phyloP scores from a whole-genome alignment of 306 rosid species.

The Ammopiptanthus mongolicus region DNA sequence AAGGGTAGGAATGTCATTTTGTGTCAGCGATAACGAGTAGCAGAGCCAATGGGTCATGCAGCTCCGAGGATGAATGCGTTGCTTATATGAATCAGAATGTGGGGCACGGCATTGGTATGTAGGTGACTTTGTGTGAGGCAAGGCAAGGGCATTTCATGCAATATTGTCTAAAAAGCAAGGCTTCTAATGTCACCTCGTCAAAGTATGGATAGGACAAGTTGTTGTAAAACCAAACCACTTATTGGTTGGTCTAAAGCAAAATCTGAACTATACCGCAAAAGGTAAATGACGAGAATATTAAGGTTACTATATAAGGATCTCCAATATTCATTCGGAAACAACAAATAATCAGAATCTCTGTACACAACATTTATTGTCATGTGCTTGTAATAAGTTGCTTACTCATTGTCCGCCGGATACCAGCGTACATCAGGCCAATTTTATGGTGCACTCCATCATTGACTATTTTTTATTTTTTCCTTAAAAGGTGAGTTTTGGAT shows the following conservation, averaged over 20 bases:
- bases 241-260: too few species aligned
- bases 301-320: not conserved
- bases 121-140: not conserved
- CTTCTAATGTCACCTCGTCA: not conserved
- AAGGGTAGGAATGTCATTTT: not conserved
- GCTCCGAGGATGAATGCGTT: too few species aligned
- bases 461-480: too few species aligned
- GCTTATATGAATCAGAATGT: too few species aligned
- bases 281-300: not conserved
- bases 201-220: not conserved
- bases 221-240: not conserved
- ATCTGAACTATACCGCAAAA: not conserved
- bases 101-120: too few species aligned
- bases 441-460: too few species aligned
- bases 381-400: not conserved
- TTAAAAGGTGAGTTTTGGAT: too few species aligned
- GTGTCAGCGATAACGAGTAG: too few species aligned
- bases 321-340: not conserved
- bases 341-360: not conserved
- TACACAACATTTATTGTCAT: not conserved
- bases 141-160: not conserved
- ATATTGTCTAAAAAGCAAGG: not conserved
- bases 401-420: not conserved
- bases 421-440: not conserved
- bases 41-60: too few species aligned